Base-by-base conservation (phyloP, 2,329 filamentous ascomycete genomes). In the Coniochaeta ligniaria region DNA sequence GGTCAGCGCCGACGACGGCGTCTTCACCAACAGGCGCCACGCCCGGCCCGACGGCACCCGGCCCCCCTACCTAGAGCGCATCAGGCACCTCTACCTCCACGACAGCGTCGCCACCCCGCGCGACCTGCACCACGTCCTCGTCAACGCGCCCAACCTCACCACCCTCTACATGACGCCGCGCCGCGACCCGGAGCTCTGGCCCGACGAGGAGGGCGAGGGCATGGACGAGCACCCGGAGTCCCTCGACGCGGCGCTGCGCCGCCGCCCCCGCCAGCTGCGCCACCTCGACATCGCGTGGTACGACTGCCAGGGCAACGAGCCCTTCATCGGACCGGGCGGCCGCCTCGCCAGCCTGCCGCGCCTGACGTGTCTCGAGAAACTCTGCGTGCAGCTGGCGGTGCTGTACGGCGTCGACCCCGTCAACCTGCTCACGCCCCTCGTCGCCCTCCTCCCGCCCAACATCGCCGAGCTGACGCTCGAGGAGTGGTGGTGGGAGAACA, bases 401-500 rank as follows among this genome's bases (percentile, higher is more conserved):
- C 56, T 70, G 36, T 69, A 67, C 45, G 66, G 66, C 11, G 43
- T 17, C 0, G 57, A 61, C 1, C 60, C 63, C 1, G 58, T 59
- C 1, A 60, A 60, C 33, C 38, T 60, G 4, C 50, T 60, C 11
- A 60, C 60, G 6, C 64, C 64, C 16, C 61, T 70, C 1, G 59
- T 60, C 20, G 63, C 65, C 3, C 57, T 70, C 8, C 64, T 70
- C 7, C 68, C 68, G 33, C 65, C 66, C 1, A 66, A 66, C 47
- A 62, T 70, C 6, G 62, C 66, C 28, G 65, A 68, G 59, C 61
- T 70, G 9, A 63, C 65, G 4, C 64, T 70, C 41, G 67, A 69
- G 47, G 68, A 70, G 60, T 70, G 65, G 66, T 69, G 68, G 68
- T 69, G 67, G 67, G 56, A 50, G 24, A 63, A 65, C 59, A 52